Base-by-base conservation (phyloP, 1,284 basidiomycete species). In the Leccinum angustisporum region DNA sequence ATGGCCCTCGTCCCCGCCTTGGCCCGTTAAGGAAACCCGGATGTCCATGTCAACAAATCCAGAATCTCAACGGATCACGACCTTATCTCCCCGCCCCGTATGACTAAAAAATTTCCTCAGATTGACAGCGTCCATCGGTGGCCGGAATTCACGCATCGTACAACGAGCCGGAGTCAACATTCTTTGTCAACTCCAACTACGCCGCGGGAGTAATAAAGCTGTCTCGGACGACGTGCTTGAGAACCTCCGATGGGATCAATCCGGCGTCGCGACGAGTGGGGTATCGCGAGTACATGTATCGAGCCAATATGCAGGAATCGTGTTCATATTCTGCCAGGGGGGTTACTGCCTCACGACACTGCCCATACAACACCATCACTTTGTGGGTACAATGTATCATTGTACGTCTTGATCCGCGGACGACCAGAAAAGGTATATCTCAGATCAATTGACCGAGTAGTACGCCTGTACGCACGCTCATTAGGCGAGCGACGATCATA, bases 31-130 rank as follows among this genome's bases (percentile, higher is more conserved):
- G 70, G 70, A 56, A 69, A 59, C 21, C 21, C 27, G 1, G 1
- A 21, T 61, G 36, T 66, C 52, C 18, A 18, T 34, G 34, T 38
- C 34, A 56, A 60, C 50, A 33, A 38, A 51, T n/a, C 2, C 54
- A 56, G 21, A 66, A 73, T 73, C 72, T 71, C 27, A 56, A 68
- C 69, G 69, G 69, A 70, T 73, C 72, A 67, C 59, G 72, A 71
- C 72, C 72, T 70, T 70, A 70, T 74, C 69, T 70, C 69, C 69
- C 72, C 51, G 18, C 58, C 70, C 14, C 16, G 52, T 58, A 61
- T 63, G 65, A 59, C 62, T 40, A 25, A 5, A 13, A 25, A 14
- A 58, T 60, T 68, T 16, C 66, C 63, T 56, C 27, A 13, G 48
- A 48, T 25, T 46, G 69, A 68, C 69, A 58, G 30, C 51, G 30